Base-by-base conservation (phyloP, 169 alveolate species). In the Eimeria nieschulzi region DNA sequence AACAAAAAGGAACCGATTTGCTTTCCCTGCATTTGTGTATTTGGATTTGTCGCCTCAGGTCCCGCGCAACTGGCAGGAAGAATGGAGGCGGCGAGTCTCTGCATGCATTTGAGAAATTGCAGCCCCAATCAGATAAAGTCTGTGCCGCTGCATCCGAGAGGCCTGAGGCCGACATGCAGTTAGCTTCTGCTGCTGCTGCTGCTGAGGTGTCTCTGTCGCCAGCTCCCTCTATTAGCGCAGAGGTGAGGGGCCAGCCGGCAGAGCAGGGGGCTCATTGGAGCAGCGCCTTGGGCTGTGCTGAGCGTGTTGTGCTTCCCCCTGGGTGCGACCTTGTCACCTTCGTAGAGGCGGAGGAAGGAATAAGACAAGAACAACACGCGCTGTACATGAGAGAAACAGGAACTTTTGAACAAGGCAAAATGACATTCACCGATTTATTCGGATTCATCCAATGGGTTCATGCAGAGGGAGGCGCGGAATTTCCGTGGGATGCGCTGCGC, bases 371-470 rank as follows among this genome's bases (percentile, higher is more conserved):
- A 21, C 78, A 68, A 13, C 78, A 68, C 39, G 78, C 33, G 78
- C 78, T 68, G 46, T 23, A 19, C 33, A n/a, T 9, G 39, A 68
- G 78, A 68, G 54, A 68, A 10, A 21, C 78, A 0, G 15, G 46
- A 15, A 15, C 33, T 21, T 25, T 68, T 17, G 78, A 68, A 10
- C 23, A 23, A 23, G 78, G 78, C 78, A 17, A 17, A 15, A n/a
- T 15, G 78, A 19, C 15, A 9, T 68, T 68, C 78, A 68, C 1
- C 2, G 78, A 68, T 68, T 9, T 68, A 25, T 68, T 68, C 78
- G 78, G 17, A 13, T 68, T 68, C 33, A 68, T 68, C 5, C 21
- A 25, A 68, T 68, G 78, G 78, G 78, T 68, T 15, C 78, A 68
- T 68, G 5, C 2, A 10, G 78, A 17, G 78, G 51, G 39, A 25